These are phyloP conservation scores for Candida tammaniensis DNA, from an alignment of 805 yeast genomes.

Conservation along the genomic window DNA sequence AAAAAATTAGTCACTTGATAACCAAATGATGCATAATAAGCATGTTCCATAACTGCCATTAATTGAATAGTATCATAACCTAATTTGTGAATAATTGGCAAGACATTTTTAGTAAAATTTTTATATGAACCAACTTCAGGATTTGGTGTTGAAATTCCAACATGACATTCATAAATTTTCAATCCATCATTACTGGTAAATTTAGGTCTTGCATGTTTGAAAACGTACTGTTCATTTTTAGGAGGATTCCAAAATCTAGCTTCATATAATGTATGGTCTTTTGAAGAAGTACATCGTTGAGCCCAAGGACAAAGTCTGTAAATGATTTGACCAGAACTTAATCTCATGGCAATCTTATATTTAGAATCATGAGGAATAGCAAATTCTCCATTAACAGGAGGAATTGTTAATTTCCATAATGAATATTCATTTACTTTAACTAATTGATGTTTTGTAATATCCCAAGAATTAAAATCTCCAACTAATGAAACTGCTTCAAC, in stretches of 20 bases:
- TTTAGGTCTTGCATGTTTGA: conserved; percentile 64
- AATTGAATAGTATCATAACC: conserved; percentile 93
- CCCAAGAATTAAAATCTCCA: conserved; percentile 93
- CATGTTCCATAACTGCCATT: conserved; percentile 99
- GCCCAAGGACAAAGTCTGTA: conserved; percentile 92
- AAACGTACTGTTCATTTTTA: conserved; percentile 44
- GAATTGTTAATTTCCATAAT: conserved; percentile 60
- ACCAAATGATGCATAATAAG: conserved; percentile 97
- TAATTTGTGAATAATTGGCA: conserved; percentile 80
- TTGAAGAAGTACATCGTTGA: conserved; percentile 72
- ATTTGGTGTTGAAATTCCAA: conserved; percentile 91
- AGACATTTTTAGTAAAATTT: conserved; percentile 74
- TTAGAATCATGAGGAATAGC: conserved; percentile 81
- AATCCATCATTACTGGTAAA: conserved; percentile 44
- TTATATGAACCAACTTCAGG: conserved; percentile 80
- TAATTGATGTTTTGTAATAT: conserved; percentile 54
- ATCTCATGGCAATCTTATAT: conserved; percentile 65
- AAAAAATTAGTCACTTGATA: conserved; percentile 92
- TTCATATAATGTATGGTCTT: conserved; percentile 60
- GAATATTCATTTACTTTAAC: conserved; percentile 61
- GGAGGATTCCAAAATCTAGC: conserved; percentile 92
- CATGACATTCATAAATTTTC: conserved; percentile 91
- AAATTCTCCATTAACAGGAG: conserved; percentile 52
- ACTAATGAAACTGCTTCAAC: conserved; percentile 73
- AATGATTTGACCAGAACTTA: conserved; percentile 65